Evolutionary conservation across 2,329 filamentous ascomycete species (phyloP), one percentile per base, ranked within the genome.

Genomic region (Allantophomopsis lycopodina): DNA sequence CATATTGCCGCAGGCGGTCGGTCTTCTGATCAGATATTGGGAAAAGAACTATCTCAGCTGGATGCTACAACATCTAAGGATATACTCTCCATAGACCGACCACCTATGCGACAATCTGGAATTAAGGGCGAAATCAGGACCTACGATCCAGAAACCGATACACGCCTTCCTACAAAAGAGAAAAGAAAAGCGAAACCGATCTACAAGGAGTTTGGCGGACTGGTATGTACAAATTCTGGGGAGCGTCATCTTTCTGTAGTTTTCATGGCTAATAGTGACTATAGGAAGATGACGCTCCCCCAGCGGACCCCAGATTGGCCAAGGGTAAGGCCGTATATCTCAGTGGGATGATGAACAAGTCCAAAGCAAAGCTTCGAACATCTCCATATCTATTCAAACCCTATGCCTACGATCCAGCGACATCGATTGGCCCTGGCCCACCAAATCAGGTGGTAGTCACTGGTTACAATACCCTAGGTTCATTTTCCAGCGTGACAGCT

Each of bases 401-500:
- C 16, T 95, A 93, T 59, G 62, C 74, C 18, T 91, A 86, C 60
- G 88, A 96, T 56, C 64, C 78, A 5, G 77, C 76, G 50, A 86
- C 85, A 4, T 94, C 89, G 2, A 76, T 93, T 50, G 89, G 88
- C 0, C 85, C 87, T 17, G 86, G 86, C 0, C 89, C 89, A 12
- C 85, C 91, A 2, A 86, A 83, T 2, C 86, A 94, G 56, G 77
- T 98, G 37, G 80, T 96, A 4, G 86, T 95, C 15, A 88, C 79
- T n/a, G 86, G 87, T n/a, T 95, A 95, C 57, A 91, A 96, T 59
- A 88, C 89, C 6, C 66, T 96, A 47, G 80, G 83, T 32, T 75
- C 85, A 11, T 84, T 94, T 50, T 73, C 76, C 40, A 83, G 85
- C 51, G 71, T 94, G 38, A 75, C 73, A 14, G 75, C 80, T 35